These are phyloP conservation scores for Dianthus caryophyllus DNA, from an alignment of 148 eudicot species.

Conservation along the genomic window DNA sequence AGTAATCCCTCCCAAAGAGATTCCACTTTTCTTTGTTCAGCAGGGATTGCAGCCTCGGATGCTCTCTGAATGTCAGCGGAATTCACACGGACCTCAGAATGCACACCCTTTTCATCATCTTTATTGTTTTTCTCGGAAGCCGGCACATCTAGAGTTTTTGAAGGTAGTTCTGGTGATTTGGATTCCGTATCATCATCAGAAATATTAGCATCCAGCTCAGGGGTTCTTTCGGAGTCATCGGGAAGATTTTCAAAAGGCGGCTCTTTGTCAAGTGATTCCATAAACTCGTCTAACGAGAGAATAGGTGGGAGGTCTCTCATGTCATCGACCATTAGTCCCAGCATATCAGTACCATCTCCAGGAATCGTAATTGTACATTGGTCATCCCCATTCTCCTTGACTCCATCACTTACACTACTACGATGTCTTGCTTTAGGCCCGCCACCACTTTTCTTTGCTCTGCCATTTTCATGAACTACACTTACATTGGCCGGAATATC, in stretches of 20 bases:
- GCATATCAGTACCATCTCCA: conserved; percentile 84
- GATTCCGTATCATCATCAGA: conserved; percentile 22
- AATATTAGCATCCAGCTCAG: conserved; percentile 31
- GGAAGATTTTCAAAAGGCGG: conserved; percentile 79
- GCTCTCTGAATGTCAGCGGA: conserved; percentile 21
- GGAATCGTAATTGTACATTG: conserved; percentile 64
- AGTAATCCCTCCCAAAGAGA: conserved; percentile 70
- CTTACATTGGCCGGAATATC: conserved; percentile 45
- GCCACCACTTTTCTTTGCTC: conserved; percentile 27
- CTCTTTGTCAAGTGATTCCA: conserved; percentile 89
- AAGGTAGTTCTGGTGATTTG: conserved; percentile 34
- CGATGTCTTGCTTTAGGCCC: conserved; percentile 16
- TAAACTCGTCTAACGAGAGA: conserved; percentile 83
- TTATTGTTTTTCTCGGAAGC: background rate
- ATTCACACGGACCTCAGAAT: conserved; percentile 1
- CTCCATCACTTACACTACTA: conserved; percentile 20
- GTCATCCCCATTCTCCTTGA: conserved; percentile 30
- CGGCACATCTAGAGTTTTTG: conserved; percentile 23
- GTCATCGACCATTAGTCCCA: conserved; percentile 82
- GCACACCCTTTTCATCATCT: conserved; percentile 1
- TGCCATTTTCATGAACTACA: conserved; percentile 22
- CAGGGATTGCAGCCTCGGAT: conserved; percentile 21
- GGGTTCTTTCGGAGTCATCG: conserved; percentile 36
- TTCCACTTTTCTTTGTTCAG: conserved; percentile 35
- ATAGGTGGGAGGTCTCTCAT: conserved; percentile 88